These are phyloP conservation scores for Sporisorium sorghi DNA, from an alignment of 1,284 basidiomycete genomes.

Conservation along the genomic window DNA sequence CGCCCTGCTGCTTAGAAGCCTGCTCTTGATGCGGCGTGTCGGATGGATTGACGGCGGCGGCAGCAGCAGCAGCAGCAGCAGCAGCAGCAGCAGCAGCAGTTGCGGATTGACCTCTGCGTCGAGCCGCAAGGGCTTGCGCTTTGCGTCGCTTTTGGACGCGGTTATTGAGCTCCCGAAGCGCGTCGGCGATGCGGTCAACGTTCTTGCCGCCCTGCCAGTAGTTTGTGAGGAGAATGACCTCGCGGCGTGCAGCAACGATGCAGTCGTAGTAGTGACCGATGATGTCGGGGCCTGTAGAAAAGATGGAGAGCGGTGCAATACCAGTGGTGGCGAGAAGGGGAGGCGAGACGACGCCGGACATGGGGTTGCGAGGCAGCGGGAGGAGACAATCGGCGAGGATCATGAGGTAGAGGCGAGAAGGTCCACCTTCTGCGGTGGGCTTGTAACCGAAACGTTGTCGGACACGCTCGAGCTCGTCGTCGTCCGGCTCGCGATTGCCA, in stretches of 20 bases:
- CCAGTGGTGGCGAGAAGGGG: slow-evolving; percentile 66
- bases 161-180: slow-evolving; percentile 60
- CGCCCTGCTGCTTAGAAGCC: slow-evolving; percentile 26
- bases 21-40: slow-evolving; percentile 26
- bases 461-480: slow-evolving; percentile 59
- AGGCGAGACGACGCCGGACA: slow-evolving; percentile 66
- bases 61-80: too few species aligned
- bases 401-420: slow-evolving; percentile 63
- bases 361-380: slow-evolving; percentile 55
- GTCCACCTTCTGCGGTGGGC: slow-evolving; percentile 50
- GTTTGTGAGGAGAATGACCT: slow-evolving; percentile 68
- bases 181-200: slow-evolving; percentile 64
- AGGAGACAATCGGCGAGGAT: slow-evolving; percentile 66
- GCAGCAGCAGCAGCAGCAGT: too few species aligned
- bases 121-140: slow-evolving; percentile 22
- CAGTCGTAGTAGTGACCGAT: slow-evolving; percentile 68
- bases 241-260: slow-evolving; percentile 63
- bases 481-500: slow-evolving; percentile 58
- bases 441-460: slow-evolving; percentile 60
- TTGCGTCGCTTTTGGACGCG: slow-evolving; percentile 47
- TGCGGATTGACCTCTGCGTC: slow-evolving; percentile 16
- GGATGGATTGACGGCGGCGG: slow-evolving; percentile 14
- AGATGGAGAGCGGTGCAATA: slow-evolving; percentile 65
- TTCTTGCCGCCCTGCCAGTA: slow-evolving; percentile 68
- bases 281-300: slow-evolving; percentile 68